Percentiles rank a stretch among this genome's conserved stretches.
phyloP scores from a whole-genome alignment of 257 asterid genomes.

The Sherardia arvensis region DNA sequence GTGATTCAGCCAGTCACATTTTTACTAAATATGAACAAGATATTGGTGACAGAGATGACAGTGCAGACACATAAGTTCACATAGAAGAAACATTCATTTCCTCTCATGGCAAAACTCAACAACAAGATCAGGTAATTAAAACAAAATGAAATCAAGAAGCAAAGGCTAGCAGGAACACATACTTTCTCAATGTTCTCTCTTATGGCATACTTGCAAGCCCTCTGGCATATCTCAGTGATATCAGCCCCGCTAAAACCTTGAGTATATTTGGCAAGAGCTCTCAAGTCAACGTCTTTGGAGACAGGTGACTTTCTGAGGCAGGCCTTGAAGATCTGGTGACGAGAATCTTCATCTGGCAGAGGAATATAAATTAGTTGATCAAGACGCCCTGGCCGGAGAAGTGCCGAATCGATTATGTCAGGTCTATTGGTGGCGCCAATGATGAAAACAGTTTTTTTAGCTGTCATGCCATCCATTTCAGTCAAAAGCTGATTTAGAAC shows the following conservation, averaged over 20 bases:
- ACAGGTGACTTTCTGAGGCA: slow-evolving; percentile 47
- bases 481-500: slow-evolving; percentile 53
- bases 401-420: slow-evolving; percentile 50
- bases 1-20: background rate
- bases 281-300: slow-evolving; percentile 39
- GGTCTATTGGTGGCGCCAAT: slow-evolving; percentile 60
- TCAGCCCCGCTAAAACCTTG: slow-evolving; percentile 57
- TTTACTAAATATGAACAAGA: no score
- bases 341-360: slow-evolving; percentile 53
- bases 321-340: slow-evolving; percentile 46
- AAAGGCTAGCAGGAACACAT: slow-evolving; percentile 1
- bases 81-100: background rate
- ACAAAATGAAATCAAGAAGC: background rate
- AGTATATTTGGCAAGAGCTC: slow-evolving; percentile 47
- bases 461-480: slow-evolving; percentile 58
- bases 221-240: slow-evolving; percentile 48
- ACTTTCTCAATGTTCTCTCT: slow-evolving; percentile 54
- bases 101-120: background rate
- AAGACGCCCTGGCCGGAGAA: slow-evolving; percentile 56
- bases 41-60: no score
- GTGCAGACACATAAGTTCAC: no score
- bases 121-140: background rate
- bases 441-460: slow-evolving; percentile 49
- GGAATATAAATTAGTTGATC: slow-evolving; percentile 53
- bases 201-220: slow-evolving; percentile 53